Base-by-base conservation (phyloP, 495 filamentous ascomycete species). In the Margaritispora aquatica region DNA sequence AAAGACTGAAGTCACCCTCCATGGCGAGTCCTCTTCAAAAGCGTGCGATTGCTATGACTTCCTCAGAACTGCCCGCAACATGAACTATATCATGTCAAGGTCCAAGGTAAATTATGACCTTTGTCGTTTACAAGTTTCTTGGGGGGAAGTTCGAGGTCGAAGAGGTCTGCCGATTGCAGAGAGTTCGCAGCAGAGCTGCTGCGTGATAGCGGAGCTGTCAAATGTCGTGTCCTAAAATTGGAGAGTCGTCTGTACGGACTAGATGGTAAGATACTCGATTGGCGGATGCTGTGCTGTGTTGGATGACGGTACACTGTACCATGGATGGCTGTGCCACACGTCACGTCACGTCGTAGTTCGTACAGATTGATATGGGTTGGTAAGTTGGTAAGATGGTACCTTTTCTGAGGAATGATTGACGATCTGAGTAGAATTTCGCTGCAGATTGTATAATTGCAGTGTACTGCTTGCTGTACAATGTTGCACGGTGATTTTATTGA, bases 1-100 rank as follows among this genome's bases (percentile, higher is more conserved):
- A 95, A 52, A 98, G 83, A 71, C 89, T 97, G 64, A 96, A 74
- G 73, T 97, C 93, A 68, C 88, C 89, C 70, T 93, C 88, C 93
- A 96, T 97, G 68, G 66, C 49, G 58, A 10, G 62, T 27, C 41
- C 20, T 44, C 19, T 44, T 8, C 17, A 15, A 9, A n/a, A 7
- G 38, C 11, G 19, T 44, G 38, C 19, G 38, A 17, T 17, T 44
- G 38, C 3, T 44, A 2, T 44, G 38, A 17, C 7, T 8, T 44
- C 17, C 38, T 44, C 38, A n/a, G 13, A 44, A 44, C 38, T 44
- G 7, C 38, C 38, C 38, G 19, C 38, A 10, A n/a, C 15, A n/a
- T n/a, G 8, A n/a, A n/a, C 17, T 44, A n/a, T 8, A n/a, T 44
- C 38, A 44, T 44, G 38, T 44, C 38, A 44, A n/a, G 38, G 19